A percentile compares a stretch with the other conserved stretches of the same genome.
Conservation (phyloP, 2,329 filamentous ascomycete species). For the Epichloe elymi region DNA sequence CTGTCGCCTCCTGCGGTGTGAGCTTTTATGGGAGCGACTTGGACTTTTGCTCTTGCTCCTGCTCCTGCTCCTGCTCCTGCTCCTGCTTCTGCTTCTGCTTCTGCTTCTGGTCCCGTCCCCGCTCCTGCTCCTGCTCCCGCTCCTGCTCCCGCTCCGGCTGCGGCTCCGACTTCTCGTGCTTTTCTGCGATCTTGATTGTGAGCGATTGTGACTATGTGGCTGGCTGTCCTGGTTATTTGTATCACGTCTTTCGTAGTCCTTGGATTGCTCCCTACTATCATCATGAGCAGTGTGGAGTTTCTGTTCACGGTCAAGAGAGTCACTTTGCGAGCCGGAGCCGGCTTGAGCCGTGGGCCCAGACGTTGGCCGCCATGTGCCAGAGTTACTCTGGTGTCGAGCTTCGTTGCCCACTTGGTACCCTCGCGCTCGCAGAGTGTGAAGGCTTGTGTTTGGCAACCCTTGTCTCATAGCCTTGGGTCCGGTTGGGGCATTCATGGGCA, state of each 20-base stretch:
- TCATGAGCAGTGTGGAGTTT: constrained; percentile 17
- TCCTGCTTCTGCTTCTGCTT: constrained; percentile 14
- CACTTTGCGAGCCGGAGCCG: constrained; percentile 29
- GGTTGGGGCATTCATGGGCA: constrained; percentile 64
- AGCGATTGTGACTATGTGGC: constrained; percentile 11
- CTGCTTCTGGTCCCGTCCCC: constrained; percentile 12
- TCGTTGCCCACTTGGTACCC: constrained; percentile 34
- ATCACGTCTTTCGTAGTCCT: constrained; percentile 14
- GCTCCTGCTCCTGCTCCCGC: not conserved
- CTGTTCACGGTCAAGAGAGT: constrained; percentile 27
- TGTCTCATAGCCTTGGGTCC: constrained; percentile 92
- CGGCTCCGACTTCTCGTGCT: constrained; percentile 16
- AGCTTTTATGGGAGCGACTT: constrained; percentile 29
- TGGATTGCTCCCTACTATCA: constrained; percentile 20
- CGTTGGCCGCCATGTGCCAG: constrained; percentile 4
- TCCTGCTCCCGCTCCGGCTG: constrained; percentile 16
- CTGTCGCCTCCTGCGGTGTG: constrained; percentile 37
- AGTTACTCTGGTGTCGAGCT: constrained; percentile 18
- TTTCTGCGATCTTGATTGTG: constrained; percentile 22
- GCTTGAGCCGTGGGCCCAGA: constrained; percentile 6
- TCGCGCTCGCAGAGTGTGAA: constrained; percentile 48
- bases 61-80: constrained; percentile 14
- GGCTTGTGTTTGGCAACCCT: constrained; percentile 70
- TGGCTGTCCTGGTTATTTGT: constrained; percentile 10
- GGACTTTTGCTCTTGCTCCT: constrained; percentile 6